Evolutionary conservation across 495 filamentous ascomycete species (phyloP).

Genomic region (Mytilinidion resinicola): DNA sequence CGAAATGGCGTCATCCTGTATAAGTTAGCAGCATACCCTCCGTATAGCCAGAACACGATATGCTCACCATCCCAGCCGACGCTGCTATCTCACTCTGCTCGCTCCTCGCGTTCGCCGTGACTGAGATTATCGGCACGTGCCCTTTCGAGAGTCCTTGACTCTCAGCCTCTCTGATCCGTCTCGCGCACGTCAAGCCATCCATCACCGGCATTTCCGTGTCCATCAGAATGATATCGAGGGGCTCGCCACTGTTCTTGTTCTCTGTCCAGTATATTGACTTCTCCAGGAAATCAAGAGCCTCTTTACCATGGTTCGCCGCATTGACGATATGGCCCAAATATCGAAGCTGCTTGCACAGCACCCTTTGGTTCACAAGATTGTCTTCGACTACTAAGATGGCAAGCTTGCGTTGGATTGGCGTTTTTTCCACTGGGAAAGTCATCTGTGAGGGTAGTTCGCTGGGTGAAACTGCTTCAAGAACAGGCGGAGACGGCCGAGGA

Average conservation of each 20-base stretch:
- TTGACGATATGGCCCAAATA: constrained; percentile 19
- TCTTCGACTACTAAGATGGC: constrained; percentile 27
- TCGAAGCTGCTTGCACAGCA: constrained; percentile 27
- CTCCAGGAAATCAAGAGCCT: constrained; percentile 27
- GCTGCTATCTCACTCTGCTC: constrained; percentile 27
- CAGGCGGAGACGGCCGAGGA: too few relatives aligned
- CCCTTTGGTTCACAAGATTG: constrained; percentile 33
- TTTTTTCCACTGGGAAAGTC: too few relatives aligned
- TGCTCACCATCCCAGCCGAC: constrained; percentile 26
- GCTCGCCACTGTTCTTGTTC: neutral
- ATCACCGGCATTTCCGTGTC: constrained; percentile 35
- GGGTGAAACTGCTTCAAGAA: too few relatives aligned
- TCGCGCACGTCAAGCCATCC: constrained; percentile 28
- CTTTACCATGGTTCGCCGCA: constrained; percentile 28
- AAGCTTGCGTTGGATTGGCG: too few relatives aligned
- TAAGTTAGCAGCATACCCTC: too few relatives aligned
- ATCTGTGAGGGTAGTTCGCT: too few relatives aligned
- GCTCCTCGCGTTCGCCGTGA: constrained; percentile 31
- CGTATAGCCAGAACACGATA: too few relatives aligned
- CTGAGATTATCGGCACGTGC: constrained; percentile 22
- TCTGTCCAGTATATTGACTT: constrained; percentile 7
- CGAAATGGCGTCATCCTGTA: constrained; percentile 9
- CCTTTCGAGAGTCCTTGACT: constrained; percentile 12
- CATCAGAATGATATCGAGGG: constrained; percentile 29
- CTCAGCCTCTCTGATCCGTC: constrained; percentile 24